Evolutionary conservation across 2,329 filamentous ascomycete species (phyloP), one percentile per base, ranked within the genome.

Genomic region (Nothopassalora personata): DNA sequence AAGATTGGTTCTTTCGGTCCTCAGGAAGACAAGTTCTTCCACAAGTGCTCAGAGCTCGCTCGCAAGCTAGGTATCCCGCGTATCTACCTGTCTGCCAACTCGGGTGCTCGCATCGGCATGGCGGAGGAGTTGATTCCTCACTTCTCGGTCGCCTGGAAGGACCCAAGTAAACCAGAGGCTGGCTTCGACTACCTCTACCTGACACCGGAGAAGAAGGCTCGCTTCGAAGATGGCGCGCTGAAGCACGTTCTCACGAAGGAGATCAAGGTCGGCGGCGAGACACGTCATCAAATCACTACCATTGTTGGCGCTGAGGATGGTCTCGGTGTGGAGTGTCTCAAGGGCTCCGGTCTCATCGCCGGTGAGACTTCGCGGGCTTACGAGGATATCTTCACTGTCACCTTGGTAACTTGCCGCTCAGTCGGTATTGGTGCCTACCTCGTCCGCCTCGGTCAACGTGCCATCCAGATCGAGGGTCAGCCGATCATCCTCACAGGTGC

Each of bases 381-480:
- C 78, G 93, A 97, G 72, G 94, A 99, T 74, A 97, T 99, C 75
- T 99, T 99, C 80, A 99, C 94, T 59, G 88, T 97, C 71, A 99
- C 94, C 19, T 82, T 99, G 66, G 94, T 99, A 63, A 99, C 94
- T 63, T 99, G 94, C 78, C 89, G 94, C 73, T 99, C 94, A 68
- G 94, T 99, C 73, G 94, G 94, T 88, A 99, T 99, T 66, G 94
- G 94, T 84, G 94, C 94, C 54, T 99, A 99, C 79, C 89, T 99
- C 57, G 94, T 99, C 68, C 93, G 94, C 74, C 90, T 99, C 61
- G 94, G 94, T 60, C 94, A 99, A 78, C 91, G 94, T 86, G 93
- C 94, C 65, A 95, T 99, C 66, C 94, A 99, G 79, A 95, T 99
- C 66, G 94, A 99, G 78, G 94, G 94, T 60, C 94, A 99, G 79